Base-by-base conservation (phyloP, 495 filamentous ascomycete species). In the Aspergillus saccharolyticus region DNA sequence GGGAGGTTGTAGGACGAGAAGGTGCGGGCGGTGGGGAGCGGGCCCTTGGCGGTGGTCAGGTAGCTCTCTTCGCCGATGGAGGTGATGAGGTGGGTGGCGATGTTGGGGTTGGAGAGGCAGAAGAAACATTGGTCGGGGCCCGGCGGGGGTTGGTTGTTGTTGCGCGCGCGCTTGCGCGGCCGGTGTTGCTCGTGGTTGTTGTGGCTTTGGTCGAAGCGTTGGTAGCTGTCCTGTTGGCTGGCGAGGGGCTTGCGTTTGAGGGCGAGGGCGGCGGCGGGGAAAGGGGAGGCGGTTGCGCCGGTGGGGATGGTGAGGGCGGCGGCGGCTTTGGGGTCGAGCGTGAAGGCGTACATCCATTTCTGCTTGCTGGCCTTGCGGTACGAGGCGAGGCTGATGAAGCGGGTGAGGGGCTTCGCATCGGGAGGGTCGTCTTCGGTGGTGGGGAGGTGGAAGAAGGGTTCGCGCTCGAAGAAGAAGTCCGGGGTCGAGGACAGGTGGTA, bases 311-410 rank as follows among this genome's bases (percentile, higher is more conserved):
- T 76, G 16, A 79, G 60, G 10, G 83, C 66, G 3, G 78, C 63
- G 1, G 88, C 81, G 15, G 80, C 77, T 21, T 80, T 76, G n/a
- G 85, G 82, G 53, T 86, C 82, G 8, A 97, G 73, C 7, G 80
- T 81, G 70, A 98, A 98, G 15, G 94, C 94, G 64, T 95, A 96
- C 68, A 96, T 84, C 50, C 88, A 87, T 75, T 96, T 96, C 47
- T 87, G 83, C 67, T 90, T 91, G 3, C 74, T 70, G 0, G 77
- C 52, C 66, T 93, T 96, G 49, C 81, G 86, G 67, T 80, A 90
- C 5, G 87, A 77, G 2, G 89, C 93, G 4, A 97, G 72, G 49
- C 89, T 92, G 65, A 97, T 84, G 70, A 98, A 97, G 19, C 93
- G 85, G 3, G 92, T 96, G 4, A 95, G 71, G 2, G 75, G 75